phyloP scores from a whole-genome alignment of 108 stramenopile genomes.

The Fragilaria radians region DNA sequence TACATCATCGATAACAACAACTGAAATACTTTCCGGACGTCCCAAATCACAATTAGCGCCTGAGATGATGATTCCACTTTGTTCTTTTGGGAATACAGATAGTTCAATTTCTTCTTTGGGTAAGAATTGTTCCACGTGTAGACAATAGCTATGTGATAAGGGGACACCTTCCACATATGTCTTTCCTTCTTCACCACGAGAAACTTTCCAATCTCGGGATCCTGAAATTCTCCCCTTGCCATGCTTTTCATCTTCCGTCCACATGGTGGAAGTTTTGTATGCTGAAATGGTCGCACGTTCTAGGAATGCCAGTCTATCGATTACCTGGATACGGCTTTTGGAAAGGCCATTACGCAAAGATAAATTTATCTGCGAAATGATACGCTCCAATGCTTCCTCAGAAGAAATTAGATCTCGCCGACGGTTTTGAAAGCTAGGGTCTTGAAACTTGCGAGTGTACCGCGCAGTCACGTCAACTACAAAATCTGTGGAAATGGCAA shows the following conservation, averaged over 20 bases:
- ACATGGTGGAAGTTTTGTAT: constrained; percentile 23
- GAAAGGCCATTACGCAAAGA: constrained; percentile 7
- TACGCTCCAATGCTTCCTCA: constrained; percentile 22
- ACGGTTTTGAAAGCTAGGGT: constrained; percentile 52
- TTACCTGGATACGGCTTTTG: constrained; percentile 14
- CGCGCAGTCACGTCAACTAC: constrained; percentile 89
- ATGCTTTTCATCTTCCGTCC: constrained; percentile 35
- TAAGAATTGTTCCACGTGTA: constrained; percentile 48
- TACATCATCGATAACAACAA: constrained; percentile 56
- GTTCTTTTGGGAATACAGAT: background rate
- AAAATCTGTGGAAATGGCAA: constrained; percentile 63
- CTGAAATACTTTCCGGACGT: constrained; percentile 31
- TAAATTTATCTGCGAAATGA: constrained; percentile 34
- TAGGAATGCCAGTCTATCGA: constrained; percentile 7
- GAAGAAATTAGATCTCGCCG: constrained; percentile 40
- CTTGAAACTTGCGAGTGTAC: constrained; percentile 70
- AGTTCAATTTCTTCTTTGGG: constrained; percentile 17
- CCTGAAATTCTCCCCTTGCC: constrained; percentile 56
- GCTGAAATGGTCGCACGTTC: constrained; percentile 22
- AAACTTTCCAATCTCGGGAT: constrained; percentile 58
- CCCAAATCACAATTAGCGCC: constrained; percentile 47
- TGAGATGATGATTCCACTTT: constrained; percentile 30
- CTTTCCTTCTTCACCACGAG: constrained; percentile 54
- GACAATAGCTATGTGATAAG: constrained; percentile 18
- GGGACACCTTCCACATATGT: background rate